Base-by-base conservation (phyloP, 768 basidiomycete genomes). In the Daedalea quercina region DNA sequence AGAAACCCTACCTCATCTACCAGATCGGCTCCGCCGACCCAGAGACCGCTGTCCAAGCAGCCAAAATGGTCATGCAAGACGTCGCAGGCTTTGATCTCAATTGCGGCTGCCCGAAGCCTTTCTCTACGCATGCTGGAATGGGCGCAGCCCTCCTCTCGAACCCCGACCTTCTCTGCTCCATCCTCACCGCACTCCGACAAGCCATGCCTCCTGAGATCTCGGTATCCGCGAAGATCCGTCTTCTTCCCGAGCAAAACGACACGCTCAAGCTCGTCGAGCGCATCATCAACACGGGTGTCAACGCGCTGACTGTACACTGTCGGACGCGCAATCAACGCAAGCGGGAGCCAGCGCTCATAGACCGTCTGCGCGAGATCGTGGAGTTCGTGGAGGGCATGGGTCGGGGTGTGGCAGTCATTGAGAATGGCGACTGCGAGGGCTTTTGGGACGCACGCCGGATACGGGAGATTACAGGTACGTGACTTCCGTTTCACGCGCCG, bases 101-200 rank as follows among this genome's bases (percentile, higher is more conserved):
- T 67, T 98, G 96, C 64, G 96, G 95, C 0, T 99, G 95, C 64
- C 94, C 94, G 0, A 95, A 95, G 62, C 90, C 94, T 0, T 97
- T 97, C 69, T 95, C 93, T 20, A 93, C 91, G 0, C 87, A 90
- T 59, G 71, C 86, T 0, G 96, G 96, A 0, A 98, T 98, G 94
- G 96, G 96, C 9, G 95, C 96, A 0, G 95, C 94, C 2, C 75
- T 99, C 13, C 81, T 99, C 47, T 83, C 88, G 3, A 95, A 88
- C 33, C 94, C 96, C 0, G 93, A 97, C 63, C 73, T 93, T 28
- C 78, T 99, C 9, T 94, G 93, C 64, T 78, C 85, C 19, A 97
- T 99, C 62, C 78, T 99, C 26, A 80, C 77, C 0, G 85, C 89
- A 4, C 74, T 99, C 41, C 76, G 94, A 53, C 71, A 67, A 42